Percentiles rank a stretch among this genome's conserved stretches.
Evolutionary conservation across 768 basidiomycete species (phyloP).

Genomic region (Russula abietina): DNA sequence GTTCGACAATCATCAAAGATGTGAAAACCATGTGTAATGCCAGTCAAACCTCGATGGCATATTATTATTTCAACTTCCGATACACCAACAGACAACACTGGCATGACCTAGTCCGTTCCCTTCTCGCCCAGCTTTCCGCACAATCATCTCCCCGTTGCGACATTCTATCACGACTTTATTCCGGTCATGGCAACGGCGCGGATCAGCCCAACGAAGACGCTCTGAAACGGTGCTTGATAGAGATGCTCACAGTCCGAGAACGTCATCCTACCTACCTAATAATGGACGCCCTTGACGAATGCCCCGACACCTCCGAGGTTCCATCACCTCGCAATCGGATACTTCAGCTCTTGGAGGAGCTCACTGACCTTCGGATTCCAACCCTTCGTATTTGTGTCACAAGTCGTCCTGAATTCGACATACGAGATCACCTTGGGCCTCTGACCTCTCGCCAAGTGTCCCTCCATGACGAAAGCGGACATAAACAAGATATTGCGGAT

Average conservation of each 20-base stretch:
- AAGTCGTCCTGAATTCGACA: slow-evolving; percentile 1
- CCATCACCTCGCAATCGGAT: neutral
- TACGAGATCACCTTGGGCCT: neutral
- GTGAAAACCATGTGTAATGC: neutral
- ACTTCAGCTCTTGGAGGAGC: neutral
- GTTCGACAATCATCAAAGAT: slow-evolving; percentile 3
- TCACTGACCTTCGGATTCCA: neutral
- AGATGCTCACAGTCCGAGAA: neutral
- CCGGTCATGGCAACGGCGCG: neutral
- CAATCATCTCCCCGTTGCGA: neutral
- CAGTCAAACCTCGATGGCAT: neutral
- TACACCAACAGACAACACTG: neutral
- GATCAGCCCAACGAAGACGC: neutral
- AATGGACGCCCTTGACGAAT: slow-evolving; percentile 1
- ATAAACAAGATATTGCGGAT: neutral
- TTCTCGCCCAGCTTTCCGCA: neutral
- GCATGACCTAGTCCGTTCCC: neutral
- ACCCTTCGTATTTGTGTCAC: neutral
- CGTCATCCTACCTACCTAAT: neutral
- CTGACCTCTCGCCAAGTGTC: neutral
- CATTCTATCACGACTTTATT: neutral
- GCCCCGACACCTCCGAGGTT: neutral
- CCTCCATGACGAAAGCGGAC: neutral
- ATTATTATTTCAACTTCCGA: slow-evolving; percentile 6
- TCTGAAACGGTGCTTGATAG: neutral